Percentiles rank a stretch among this genome's conserved stretches.
Conservation (phyloP, 139 green algal genomes). For the Chlorokybus atmophyticus region DNA sequence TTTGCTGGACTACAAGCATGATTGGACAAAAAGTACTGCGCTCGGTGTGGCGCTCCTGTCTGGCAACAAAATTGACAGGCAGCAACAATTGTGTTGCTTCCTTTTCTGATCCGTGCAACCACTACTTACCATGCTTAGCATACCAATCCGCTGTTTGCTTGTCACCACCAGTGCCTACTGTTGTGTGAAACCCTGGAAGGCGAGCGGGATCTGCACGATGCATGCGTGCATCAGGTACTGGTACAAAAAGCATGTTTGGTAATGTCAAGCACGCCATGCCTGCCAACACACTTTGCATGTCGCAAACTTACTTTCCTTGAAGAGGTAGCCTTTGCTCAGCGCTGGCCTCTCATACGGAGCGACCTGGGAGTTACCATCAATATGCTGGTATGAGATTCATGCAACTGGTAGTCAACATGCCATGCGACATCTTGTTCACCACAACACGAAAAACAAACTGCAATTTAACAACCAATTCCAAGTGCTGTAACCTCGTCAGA, state of each 20-base stretch:
- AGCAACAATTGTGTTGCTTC: too few relatives aligned
- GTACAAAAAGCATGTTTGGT: too few relatives aligned
- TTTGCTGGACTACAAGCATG: too few relatives aligned
- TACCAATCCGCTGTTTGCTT: conserved; percentile 67
- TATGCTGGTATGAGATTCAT: conserved; percentile 1
- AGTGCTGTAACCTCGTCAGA: conserved; percentile 13
- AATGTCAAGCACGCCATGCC: too few relatives aligned
- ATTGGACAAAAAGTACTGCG: too few relatives aligned
- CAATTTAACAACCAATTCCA: conserved; percentile 8
- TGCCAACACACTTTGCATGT: background rate
- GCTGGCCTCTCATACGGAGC: conserved; percentile 26
- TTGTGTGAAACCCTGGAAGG: conserved; percentile 87
- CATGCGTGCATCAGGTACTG: too few relatives aligned
- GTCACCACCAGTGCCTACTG: conserved; percentile 73
- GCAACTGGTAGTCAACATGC: background rate
- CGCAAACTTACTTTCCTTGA: conserved; percentile 23
- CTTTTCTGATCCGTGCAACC: too few relatives aligned
- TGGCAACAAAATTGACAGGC: too few relatives aligned
- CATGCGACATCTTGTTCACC: background rate
- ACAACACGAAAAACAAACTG: conserved; percentile 2
- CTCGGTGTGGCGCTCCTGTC: too few relatives aligned
- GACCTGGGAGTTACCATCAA: conserved; percentile 11
- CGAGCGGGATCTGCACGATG: conserved; percentile 37
- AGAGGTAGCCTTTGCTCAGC: conserved; percentile 30
- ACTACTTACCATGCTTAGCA: conserved; percentile 40